A percentile compares a stretch with the other conserved stretches of the same genome.
Conservation (phyloP, 2,329 filamentous ascomycete species). For the Trichoderma sp. region DNA sequence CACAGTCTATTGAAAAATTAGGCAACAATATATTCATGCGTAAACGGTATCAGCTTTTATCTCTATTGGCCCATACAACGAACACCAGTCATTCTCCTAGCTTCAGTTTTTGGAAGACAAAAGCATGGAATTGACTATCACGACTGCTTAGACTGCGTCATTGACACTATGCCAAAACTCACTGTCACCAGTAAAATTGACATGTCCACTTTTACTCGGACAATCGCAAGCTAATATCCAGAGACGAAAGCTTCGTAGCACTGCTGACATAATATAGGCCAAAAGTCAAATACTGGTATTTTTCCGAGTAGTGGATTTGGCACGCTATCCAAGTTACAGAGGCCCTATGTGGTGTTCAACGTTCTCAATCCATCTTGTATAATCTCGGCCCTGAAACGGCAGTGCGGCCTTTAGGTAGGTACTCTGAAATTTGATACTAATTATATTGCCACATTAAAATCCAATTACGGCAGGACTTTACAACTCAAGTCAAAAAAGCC, state of each 20-base stretch:
- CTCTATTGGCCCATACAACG: too few species aligned
- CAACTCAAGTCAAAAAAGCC: not conserved
- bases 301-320: not conserved
- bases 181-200: not conserved
- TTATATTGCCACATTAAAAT: not conserved
- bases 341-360: not conserved
- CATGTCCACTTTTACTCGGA: not conserved
- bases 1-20: too few species aligned
- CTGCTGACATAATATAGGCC: not conserved
- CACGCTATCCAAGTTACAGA: not conserved
- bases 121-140: not conserved
- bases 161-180: not conserved
- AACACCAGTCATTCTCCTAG: not conserved
- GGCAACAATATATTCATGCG: too few species aligned
- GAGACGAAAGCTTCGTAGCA: not conserved
- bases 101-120: not conserved
- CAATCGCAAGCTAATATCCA: not conserved
- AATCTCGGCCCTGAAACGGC: not conserved
- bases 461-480: not conserved
- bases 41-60: too few species aligned
- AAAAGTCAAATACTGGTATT: not conserved
- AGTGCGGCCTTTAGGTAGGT: not conserved
- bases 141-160: not conserved
- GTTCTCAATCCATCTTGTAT: not conserved
- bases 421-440: not conserved